Conservation (phyloP, 148 eudicot genomes). For the Fagopyrum tataricum region DNA sequence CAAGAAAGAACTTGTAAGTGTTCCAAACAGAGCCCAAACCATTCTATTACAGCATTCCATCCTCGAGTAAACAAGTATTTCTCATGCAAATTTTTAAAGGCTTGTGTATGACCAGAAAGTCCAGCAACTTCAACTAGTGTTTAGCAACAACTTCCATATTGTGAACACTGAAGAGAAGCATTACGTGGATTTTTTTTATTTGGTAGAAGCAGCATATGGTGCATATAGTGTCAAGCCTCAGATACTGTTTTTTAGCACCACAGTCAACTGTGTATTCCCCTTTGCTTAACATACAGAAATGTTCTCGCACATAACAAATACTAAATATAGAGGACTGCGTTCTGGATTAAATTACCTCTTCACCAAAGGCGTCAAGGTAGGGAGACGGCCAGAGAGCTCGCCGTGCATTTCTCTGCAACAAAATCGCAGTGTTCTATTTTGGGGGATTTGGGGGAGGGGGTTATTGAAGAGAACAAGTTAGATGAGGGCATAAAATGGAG, state of each 20-base stretch:
- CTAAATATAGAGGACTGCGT: background rate
- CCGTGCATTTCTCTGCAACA: slow-evolving; percentile 88
- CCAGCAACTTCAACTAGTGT: background rate
- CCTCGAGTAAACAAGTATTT: background rate
- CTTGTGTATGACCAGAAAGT: background rate
- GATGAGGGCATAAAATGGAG: background rate
- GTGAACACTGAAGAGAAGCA: background rate
- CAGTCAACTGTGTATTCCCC: background rate
- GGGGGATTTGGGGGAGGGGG: background rate
- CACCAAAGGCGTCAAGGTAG: slow-evolving; percentile 93
- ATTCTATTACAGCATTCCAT: background rate
- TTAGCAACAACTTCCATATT: background rate
- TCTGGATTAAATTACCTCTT: slow-evolving; percentile 55
- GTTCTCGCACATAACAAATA: background rate
- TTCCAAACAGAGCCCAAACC: background rate
- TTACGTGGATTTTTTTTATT: background rate
- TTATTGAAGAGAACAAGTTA: slow-evolving; percentile 9
- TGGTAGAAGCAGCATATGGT: background rate
- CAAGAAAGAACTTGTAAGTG: background rate
- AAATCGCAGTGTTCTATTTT: slow-evolving; percentile 66
- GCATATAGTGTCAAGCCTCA: background rate
- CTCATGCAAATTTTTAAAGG: background rate
- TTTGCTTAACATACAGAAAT: background rate
- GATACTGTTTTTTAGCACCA: background rate
- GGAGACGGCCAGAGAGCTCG: slow-evolving; percentile 95